Percentiles rank a stretch among this genome's conserved stretches.
These are phyloP conservation scores for Escovopsis sp. DNA, from an alignment of 2,329 filamentous ascomycete species.

Conservation along the genomic window DNA sequence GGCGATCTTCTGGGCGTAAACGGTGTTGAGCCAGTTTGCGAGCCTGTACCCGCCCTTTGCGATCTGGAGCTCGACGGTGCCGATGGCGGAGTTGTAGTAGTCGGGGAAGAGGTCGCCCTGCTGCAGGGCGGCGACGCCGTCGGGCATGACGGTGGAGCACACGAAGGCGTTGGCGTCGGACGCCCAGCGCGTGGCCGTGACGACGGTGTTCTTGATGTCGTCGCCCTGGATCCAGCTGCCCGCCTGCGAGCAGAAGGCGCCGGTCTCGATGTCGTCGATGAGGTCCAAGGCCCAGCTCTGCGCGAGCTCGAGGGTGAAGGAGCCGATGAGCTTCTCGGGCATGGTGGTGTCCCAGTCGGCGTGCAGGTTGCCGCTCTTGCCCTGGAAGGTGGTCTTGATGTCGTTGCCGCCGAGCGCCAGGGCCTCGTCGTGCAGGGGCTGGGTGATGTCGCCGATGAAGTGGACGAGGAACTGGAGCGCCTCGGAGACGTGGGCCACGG, in stretches of 20 bases:
- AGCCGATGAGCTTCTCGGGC: constrained; percentile 29
- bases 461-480: constrained; percentile 21
- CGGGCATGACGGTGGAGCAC: constrained; percentile 27
- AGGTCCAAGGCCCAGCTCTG: constrained; percentile 24
- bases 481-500: constrained; percentile 7
- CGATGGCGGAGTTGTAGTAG: constrained; percentile 25
- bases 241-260: constrained; percentile 20
- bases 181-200: constrained; percentile 24
- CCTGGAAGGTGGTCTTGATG: constrained; percentile 38
- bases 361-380: constrained; percentile 43
- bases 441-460: constrained; percentile 42
- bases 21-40: constrained; percentile 17
- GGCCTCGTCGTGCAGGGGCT: constrained; percentile 39
- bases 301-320: constrained; percentile 19
- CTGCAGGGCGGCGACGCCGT: constrained; percentile 23
- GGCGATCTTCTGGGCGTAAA: constrained; percentile 9
- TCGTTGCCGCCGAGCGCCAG: constrained; percentile 36
- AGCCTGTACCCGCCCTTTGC: constrained; percentile 28
- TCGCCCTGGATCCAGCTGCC: constrained; percentile 22
- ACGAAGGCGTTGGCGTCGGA: constrained; percentile 27
- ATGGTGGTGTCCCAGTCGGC: constrained; percentile 47
- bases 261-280: constrained; percentile 20
- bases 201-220: constrained; percentile 16
- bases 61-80: constrained; percentile 27
- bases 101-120: constrained; percentile 23